Conservation (phyloP, 2,329 filamentous ascomycete genomes). For the Lecanicillium sp. region DNA sequence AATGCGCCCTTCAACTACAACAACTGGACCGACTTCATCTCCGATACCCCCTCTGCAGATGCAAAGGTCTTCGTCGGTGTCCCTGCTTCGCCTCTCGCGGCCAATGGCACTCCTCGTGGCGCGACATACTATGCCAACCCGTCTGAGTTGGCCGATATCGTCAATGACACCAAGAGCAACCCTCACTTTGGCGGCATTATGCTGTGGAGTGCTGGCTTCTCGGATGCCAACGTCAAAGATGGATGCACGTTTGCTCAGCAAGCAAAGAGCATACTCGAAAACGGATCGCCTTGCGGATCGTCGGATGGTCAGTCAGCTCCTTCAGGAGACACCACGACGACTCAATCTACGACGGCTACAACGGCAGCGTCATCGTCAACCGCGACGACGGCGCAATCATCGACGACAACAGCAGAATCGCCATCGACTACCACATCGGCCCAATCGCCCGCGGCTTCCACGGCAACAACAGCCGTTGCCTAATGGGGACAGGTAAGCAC, state of each 20-base stretch:
- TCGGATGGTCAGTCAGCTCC: conserved; percentile 4
- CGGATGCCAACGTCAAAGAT: conserved; percentile 23
- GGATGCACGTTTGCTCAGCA: conserved; percentile 33
- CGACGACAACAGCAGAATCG: too few species aligned
- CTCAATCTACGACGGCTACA: not conserved
- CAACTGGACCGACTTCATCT: conserved; percentile 18
- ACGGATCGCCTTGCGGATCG: conserved; percentile 6
- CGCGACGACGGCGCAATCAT: not conserved
- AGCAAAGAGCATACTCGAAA: conserved; percentile 24
- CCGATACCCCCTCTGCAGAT: conserved; percentile 15
- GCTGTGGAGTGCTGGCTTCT: conserved; percentile 34
- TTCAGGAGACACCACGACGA: conserved; percentile 1
- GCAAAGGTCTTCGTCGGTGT: conserved; percentile 22
- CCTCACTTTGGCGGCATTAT: conserved; percentile 27
- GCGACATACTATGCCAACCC: conserved; percentile 26
- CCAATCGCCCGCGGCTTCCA: too few species aligned
- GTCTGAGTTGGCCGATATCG: conserved; percentile 19
- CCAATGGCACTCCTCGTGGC: conserved; percentile 23
- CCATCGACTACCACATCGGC: too few species aligned
- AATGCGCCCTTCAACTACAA: conserved; percentile 15
- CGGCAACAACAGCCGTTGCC: conserved; percentile 2
- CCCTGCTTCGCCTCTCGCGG: conserved; percentile 21
- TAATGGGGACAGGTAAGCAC: conserved; percentile 9
- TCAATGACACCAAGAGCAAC: conserved; percentile 19
- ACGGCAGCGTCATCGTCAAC: conserved; percentile 3